These are phyloP conservation scores for Iris macrosiphon DNA, from an alignment of 106 monocot species.

Conservation along the genomic window DNA sequence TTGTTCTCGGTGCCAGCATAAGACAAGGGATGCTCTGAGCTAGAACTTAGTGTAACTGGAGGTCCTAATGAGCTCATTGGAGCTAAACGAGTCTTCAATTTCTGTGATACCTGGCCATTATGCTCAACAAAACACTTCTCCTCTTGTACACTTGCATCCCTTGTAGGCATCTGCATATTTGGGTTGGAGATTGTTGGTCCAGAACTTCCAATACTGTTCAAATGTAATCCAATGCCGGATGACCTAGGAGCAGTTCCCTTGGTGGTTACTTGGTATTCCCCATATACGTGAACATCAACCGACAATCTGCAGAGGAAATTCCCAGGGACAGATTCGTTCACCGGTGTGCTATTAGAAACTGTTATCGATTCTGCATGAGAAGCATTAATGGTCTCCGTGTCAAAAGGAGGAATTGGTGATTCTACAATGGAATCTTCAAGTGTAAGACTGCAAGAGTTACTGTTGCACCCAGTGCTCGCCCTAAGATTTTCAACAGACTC, in stretches of 20 bases:
- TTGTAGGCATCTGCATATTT: conserved; percentile 12
- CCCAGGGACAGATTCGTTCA: not conserved
- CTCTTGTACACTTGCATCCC: not conserved
- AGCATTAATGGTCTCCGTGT: conserved; percentile 8
- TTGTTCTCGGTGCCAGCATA: conserved; percentile 7
- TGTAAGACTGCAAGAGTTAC: not conserved
- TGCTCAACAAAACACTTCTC: conserved; percentile 2
- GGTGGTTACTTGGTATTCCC: conserved; percentile 9
- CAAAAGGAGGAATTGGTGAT: conserved; percentile 9
- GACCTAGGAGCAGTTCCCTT: conserved; percentile 18
- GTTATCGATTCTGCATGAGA: conserved; percentile 15
- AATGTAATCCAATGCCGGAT: conserved; percentile 58
- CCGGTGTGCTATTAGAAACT: conserved; percentile 2
- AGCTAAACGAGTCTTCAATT: conserved; percentile 1
- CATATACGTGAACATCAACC: conserved; percentile 5
- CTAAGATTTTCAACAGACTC: conserved; percentile 25
- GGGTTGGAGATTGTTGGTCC: not conserved
- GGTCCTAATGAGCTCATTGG: not conserved
- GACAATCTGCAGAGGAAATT: conserved; percentile 5
- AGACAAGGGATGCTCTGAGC: conserved; percentile 14
- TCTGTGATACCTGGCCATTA: conserved; percentile 3
- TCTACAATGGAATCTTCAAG: conserved; percentile 8
- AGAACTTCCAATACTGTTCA: conserved; percentile 43
- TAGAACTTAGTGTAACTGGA: conserved; percentile 8
- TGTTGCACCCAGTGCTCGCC: not conserved